Conservation (phyloP, 441 rosid genomes). For the Mallotus repandus region DNA sequence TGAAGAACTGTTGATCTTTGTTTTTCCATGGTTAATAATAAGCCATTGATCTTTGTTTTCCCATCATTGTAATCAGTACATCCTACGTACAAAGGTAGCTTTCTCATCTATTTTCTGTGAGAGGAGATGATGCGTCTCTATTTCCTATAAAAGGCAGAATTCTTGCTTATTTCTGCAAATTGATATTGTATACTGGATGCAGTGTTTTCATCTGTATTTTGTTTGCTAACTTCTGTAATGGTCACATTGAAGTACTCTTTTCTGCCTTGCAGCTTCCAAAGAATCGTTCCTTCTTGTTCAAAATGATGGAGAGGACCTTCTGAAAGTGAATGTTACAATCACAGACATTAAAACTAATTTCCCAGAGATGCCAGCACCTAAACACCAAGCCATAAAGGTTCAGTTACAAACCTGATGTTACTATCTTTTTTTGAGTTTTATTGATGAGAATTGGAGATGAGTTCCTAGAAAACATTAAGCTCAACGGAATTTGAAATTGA, state of each 20-base stretch:
- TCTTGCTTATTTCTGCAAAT: background rate
- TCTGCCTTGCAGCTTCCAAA: conserved; percentile 28
- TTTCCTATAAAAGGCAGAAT: background rate
- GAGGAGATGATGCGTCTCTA: background rate
- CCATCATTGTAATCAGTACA: background rate
- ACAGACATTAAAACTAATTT: conserved; percentile 4
- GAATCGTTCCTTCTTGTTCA: conserved; percentile 33
- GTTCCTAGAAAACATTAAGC: background rate
- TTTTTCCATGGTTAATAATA: no score
- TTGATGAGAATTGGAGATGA: background rate
- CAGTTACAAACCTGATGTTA: background rate
- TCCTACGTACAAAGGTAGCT: background rate
- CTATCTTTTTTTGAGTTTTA: background rate
- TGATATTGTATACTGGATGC: background rate
- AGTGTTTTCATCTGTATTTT: background rate
- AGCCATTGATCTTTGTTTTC: background rate
- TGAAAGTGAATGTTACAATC: conserved; percentile 25
- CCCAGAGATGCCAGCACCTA: conserved; percentile 11
- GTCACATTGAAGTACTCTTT: background rate
- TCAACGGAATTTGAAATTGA: background rate
- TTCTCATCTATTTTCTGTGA: background rate
- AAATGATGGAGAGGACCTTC: conserved; percentile 33
- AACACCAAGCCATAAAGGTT: conserved; percentile 31
- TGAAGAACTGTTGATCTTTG: background rate
- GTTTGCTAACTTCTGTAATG: background rate